Base-by-base conservation (phyloP, 257 asterid species). In the Nicotiana knightiana region DNA sequence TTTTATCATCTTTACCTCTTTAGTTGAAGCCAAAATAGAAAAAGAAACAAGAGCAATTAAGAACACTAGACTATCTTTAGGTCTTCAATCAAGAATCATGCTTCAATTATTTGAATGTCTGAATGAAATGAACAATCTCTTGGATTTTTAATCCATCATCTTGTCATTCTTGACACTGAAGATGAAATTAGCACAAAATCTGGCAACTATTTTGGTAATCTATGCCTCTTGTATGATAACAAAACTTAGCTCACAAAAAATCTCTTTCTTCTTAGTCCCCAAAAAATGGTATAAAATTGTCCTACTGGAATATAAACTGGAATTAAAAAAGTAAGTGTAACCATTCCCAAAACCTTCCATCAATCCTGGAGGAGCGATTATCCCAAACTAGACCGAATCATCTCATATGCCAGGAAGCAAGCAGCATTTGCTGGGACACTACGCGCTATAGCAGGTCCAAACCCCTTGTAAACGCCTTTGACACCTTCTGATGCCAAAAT, bases 371-470 rank as follows among this genome's bases (percentile, higher is more conserved):
- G 32, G 80, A 85, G 85, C 6, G 46, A 84, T 91, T 88, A 93
- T 11, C 95, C 98, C 79, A 95, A 88, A 90, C 92, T 88, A 64
- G 97, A 90, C 88, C 89, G 88, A 2, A 92, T 89, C 61, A 93
- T 87, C 85, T 93, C 98, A 75, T 93, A 95, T 5, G 93, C 98
- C 92, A 95, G 85, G 91, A 95, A 95, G 85, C 97, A 91, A 1
- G 98, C 97, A 12, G 93, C 97, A 84, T 93, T 92, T 48, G 97
- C 98, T 6, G 98, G 97, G 82, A 95, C 87, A 28, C 98, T 95
- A 4, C 97, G 94, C 7, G 92, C 91, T 97, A 95, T 92, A 70
- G 97, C 97, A 3, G 97, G 98, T 30, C 93, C 97, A 77, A 95
- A 95, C 1, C 98, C 98, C 89, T 90, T 94, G 82, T 93, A 94